Percentiles rank a stretch among this genome's conserved stretches.
phyloP scores from a whole-genome alignment of 306 rosid genomes.

The Macrotyloma uniflorum region DNA sequence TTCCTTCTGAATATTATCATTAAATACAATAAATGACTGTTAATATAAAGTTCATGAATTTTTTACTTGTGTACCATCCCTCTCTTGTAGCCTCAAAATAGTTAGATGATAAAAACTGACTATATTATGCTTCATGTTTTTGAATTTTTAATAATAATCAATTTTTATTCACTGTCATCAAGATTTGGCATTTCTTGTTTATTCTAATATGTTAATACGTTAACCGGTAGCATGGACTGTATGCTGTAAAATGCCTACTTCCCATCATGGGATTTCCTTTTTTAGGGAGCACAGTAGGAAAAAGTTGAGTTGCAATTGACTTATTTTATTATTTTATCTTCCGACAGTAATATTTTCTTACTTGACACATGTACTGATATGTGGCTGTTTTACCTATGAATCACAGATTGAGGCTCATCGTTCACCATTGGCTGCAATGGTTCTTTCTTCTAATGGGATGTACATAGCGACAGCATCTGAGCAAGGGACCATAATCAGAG shows the following conservation, averaged over 20 bases:
- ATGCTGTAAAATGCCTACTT: conserved; percentile 24
- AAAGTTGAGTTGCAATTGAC: conserved; percentile 13
- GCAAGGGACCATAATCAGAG: conserved; percentile 94
- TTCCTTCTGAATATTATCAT: conserved; percentile 21
- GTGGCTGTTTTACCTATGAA: conserved; percentile 28
- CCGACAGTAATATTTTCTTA: conserved; percentile 8
- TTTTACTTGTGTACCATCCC: conserved; percentile 25
- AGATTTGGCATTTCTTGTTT: conserved; percentile 9
- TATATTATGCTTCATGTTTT: neutral
- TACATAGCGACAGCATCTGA: conserved; percentile 97
- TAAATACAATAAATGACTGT: conserved; percentile 25
- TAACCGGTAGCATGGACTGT: conserved; percentile 25
- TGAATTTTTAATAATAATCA: neutral
- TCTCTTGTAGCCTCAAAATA: conserved; percentile 22
- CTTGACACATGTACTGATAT: neutral
- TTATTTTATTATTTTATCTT: conserved; percentile 26
- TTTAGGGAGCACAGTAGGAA: neutral
- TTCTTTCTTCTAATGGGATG: conserved; percentile 82
- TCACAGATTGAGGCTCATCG: conserved; percentile 92
- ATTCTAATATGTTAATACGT: neutral
- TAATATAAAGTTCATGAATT: neutral
- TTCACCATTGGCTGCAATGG: conserved; percentile 80
- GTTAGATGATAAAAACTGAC: conserved; percentile 26
- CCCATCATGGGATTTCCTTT: conserved; percentile 26
- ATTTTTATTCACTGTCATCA: conserved; percentile 2